phyloP scores from a whole-genome alignment of 768 basidiomycete genomes.

The Exsudoporus frostii region DNA sequence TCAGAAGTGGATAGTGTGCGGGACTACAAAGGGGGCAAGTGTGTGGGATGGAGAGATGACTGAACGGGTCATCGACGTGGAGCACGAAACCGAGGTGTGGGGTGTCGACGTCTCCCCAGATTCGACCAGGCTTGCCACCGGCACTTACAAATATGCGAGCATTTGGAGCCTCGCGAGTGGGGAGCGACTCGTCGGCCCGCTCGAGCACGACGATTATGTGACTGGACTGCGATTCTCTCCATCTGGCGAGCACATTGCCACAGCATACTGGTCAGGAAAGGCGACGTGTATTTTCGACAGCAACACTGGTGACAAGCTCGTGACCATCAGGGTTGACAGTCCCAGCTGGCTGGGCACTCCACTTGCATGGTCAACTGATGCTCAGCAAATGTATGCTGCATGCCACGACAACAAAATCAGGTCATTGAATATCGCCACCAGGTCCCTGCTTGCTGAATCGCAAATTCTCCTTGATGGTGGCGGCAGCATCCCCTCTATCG shows the following conservation, averaged over 20 bases:
- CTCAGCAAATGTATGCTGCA: background rate
- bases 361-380: background rate
- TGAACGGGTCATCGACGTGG: too few relatives aligned
- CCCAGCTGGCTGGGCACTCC: accelerated
- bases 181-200: background rate
- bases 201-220: accelerated
- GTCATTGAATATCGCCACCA: too few relatives aligned
- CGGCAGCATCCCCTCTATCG: background rate
- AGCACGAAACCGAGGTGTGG: too few relatives aligned
- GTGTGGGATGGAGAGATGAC: too few relatives aligned
- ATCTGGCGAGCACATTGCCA: background rate
- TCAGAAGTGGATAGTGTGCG: background rate
- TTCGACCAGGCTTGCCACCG: background rate
- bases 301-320: background rate
- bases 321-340: background rate
- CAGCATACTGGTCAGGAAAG: background rate
- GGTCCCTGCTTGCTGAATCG: too few relatives aligned
- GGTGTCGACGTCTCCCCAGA: too few relatives aligned
- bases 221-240: background rate
- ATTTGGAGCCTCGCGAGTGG: background rate
- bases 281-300: background rate
- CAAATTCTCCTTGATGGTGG: background rate
- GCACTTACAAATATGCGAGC: background rate
- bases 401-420: background rate
- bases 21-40: too few relatives aligned